Percentiles rank a stretch among this genome's conserved stretches.
phyloP scores from a whole-genome alignment of 257 asterid genomes.

The Capsicum pubescens region DNA sequence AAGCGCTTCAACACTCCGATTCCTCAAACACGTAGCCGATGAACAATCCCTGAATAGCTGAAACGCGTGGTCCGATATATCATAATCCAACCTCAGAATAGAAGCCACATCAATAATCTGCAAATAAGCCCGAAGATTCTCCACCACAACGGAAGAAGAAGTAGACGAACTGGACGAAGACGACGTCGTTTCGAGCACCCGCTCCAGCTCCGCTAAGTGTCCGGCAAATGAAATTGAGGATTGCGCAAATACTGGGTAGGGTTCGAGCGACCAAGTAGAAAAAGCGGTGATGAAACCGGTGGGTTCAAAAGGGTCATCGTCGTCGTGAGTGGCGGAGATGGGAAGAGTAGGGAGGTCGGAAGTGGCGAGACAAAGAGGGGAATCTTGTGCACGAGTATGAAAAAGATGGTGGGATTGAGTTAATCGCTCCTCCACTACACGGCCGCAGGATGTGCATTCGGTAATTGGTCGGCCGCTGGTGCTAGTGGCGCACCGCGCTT shows the following conservation, averaged over 20 bases:
- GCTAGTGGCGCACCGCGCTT: conserved; percentile 82
- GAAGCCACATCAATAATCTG: conserved; percentile 97
- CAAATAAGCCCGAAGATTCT: conserved; percentile 89
- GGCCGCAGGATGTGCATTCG: conserved; percentile 87
- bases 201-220: conserved; percentile 91
- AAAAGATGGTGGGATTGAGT: conserved; percentile 92
- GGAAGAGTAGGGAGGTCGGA: conserved; percentile 88
- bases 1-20: conserved; percentile 95
- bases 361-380: conserved; percentile 89
- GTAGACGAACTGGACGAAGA: conserved; percentile 37
- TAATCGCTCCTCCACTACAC: conserved; percentile 84
- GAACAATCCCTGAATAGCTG: conserved; percentile 98
- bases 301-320: conserved; percentile 87
- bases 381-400: conserved; percentile 93
- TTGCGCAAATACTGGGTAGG: conserved; percentile 75
- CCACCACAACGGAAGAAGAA: conserved; percentile 80
- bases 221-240: conserved; percentile 84
- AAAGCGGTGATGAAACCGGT: conserved; percentile 93
- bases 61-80: conserved; percentile 96
- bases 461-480: conserved; percentile 71
- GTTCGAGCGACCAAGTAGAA: conserved; percentile 98
- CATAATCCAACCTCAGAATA: conserved; percentile 76
- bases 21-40: conserved; percentile 91
- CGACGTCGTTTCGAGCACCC: conserved; percentile 87
- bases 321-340: conserved; percentile 45